Percentiles rank a stretch among this genome's conserved stretches.
phyloP scores from a whole-genome alignment of 495 filamentous ascomycete genomes.

The Ramalina peruviana region DNA sequence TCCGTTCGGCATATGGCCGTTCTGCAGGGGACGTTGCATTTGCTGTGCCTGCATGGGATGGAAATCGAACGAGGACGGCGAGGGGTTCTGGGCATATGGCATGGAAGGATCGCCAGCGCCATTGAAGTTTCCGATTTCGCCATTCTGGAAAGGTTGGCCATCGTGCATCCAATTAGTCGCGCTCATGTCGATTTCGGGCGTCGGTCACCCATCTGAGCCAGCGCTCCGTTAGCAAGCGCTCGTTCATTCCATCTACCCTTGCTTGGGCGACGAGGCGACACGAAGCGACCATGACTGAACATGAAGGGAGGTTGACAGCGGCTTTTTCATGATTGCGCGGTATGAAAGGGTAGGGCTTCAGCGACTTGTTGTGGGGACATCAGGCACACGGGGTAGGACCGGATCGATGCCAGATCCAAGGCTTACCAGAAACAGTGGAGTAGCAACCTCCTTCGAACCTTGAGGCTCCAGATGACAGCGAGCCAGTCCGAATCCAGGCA shows the following conservation, averaged over 20 bases:
- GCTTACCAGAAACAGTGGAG: background rate
- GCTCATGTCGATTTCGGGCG: constrained; percentile 53
- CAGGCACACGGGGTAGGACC: no score
- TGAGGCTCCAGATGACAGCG: constrained; percentile 1
- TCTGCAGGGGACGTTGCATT: constrained; percentile 59
- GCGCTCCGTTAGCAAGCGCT: no score
- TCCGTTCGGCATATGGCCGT: constrained; percentile 67
- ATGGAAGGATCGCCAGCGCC: constrained; percentile 39
- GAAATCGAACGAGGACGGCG: constrained; percentile 42
- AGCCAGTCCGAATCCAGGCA: constrained; percentile 1
- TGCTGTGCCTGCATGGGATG: constrained; percentile 35
- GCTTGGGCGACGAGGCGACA: no score
- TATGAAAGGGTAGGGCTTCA: no score
- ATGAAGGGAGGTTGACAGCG: no score
- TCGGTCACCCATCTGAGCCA: constrained; percentile 42
- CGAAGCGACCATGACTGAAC: no score
- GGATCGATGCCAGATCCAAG: no score
- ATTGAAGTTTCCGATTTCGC: constrained; percentile 67
- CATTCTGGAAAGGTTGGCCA: constrained; percentile 51
- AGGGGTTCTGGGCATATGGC: constrained; percentile 35
- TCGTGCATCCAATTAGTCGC: constrained; percentile 59
- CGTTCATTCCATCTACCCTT: no score
- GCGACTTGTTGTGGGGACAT: no score
- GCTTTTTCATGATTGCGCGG: no score
- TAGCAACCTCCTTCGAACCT: background rate